A percentile compares a stretch with the other conserved stretches of the same genome.
These are phyloP conservation scores for Xylaria intraflava DNA, from an alignment of 495 filamentous ascomycete genomes.

Conservation along the genomic window DNA sequence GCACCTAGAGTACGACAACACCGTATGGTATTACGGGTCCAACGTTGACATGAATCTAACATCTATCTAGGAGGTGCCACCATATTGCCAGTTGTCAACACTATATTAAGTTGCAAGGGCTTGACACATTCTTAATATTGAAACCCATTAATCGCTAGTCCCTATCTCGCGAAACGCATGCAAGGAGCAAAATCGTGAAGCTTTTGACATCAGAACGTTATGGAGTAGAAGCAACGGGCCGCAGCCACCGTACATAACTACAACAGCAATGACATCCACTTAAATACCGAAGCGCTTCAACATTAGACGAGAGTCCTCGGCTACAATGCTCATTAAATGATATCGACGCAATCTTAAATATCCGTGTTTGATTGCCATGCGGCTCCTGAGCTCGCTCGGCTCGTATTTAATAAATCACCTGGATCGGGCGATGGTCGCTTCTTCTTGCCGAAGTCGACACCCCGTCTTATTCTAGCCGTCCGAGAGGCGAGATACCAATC, in stretches of 20 bases:
- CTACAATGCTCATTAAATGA: neutral
- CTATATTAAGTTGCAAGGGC: neutral
- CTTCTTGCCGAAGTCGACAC: too few species aligned
- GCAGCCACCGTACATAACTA: neutral
- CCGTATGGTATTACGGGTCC: neutral
- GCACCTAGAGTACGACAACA: neutral
- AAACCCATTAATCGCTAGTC: neutral
- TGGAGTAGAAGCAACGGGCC: neutral
- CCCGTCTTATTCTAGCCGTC: too few species aligned
- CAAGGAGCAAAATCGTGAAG: too few species aligned
- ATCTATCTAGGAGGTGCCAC: neutral
- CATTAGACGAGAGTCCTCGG: neutral
- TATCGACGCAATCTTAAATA: neutral
- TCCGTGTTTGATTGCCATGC: slow-evolving; percentile 5
- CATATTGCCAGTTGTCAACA: neutral
- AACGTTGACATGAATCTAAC: neutral
- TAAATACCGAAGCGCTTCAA: neutral
- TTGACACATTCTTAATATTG: neutral
- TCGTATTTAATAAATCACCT: neutral
- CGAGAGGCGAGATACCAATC: neutral
- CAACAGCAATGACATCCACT: neutral
- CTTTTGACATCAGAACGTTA: neutral
- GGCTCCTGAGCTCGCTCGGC: neutral
- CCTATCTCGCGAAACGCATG: neutral
- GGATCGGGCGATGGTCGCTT: too few species aligned